Base-by-base conservation (phyloP, 2,329 filamentous ascomycete genomes). In the Hypocreales sp. region DNA sequence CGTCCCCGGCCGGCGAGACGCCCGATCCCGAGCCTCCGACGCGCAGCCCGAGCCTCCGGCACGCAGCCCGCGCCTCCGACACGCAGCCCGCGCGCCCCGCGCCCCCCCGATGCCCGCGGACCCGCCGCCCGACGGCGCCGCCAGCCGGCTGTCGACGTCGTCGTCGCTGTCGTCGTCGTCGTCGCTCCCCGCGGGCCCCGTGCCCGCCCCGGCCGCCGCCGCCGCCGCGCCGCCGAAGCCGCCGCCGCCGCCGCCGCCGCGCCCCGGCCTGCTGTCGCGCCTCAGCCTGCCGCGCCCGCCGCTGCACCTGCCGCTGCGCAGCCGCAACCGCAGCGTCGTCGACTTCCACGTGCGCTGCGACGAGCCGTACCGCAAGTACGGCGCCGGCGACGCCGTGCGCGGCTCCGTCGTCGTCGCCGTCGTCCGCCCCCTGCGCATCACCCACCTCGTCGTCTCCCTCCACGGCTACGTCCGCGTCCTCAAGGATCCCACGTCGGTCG, bases 381-480 rank as follows among this genome's bases (percentile, higher is more conserved):
- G 61, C 15, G 77, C 79, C 4, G 80, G 80, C 34, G 80, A 87
- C 44, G 58, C 73, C 37, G 77, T 90, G 25, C 69, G 66, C 31
- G 81, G 81, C 29, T 68, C 68, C 36, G 79, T 87, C 25, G 62
- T 81, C 34, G 57, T 87, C 40, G 76, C 72, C 31, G 67, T 83
- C 20, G 58, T 78, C 40, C 83, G 83, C 50, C 74, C 80, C 12
- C 55, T 83, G 35, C 67, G 79, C 40, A 71, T 90, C 41, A 87
- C 81, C 7, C 81, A 90, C 55, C 61, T 90, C 26, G 79, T 79
- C 8, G 76, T 87, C 35, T 70, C 73, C 33, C 57, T 90, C 29
- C 78, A 83, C 47, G 81, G 81, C 34, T 83, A 74, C 48, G 79
- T 82, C 30, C 75, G 80, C 44, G 79, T 86, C 25, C 81, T 73